Evolutionary conservation across 805 yeast species (phyloP).

Genomic region (Candida fluviatilis): DNA sequence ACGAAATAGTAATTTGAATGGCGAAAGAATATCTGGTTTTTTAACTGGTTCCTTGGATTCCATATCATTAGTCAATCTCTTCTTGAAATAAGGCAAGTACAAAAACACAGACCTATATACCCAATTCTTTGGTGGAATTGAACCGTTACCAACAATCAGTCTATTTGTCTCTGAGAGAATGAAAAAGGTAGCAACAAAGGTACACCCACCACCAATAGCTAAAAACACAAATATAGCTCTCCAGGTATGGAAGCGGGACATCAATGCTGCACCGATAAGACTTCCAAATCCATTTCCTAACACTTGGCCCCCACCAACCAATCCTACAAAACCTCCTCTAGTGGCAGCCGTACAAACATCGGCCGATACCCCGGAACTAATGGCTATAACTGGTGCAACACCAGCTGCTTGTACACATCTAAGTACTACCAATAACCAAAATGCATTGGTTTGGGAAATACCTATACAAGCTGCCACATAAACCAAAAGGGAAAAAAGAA

Average conservation of each 20-base stretch:
- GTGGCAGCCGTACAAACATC: constrained; percentile 63
- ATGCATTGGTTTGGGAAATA: constrained; percentile 53
- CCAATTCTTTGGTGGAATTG: constrained; percentile 45
- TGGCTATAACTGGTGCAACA: constrained; percentile 70
- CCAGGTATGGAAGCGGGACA: constrained; percentile 44
- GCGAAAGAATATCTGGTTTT: constrained; percentile 23
- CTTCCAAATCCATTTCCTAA: constrained; percentile 80
- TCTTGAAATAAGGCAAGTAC: constrained; percentile 20
- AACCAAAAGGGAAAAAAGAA: constrained; percentile 49
- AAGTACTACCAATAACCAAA: constrained; percentile 59
- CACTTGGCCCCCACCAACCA: constrained; percentile 59
- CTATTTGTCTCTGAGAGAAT: constrained; percentile 75
- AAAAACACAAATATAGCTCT: constrained; percentile 75
- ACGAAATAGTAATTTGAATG: constrained; percentile 41
- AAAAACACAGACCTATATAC: constrained; percentile 47
- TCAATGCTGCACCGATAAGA: constrained; percentile 51
- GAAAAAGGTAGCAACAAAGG: constrained; percentile 18
- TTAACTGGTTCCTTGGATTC: constrained; percentile 11
- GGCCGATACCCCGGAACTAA: constrained; percentile 67
- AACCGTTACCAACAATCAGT: constrained; percentile 69
- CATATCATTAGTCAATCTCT: constrained; percentile 27
- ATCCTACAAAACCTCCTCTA: constrained; percentile 69
- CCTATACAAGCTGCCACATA: constrained; percentile 65
- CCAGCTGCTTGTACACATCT: constrained; percentile 77
- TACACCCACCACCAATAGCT: constrained; percentile 56